Percentiles rank a stretch among this genome's conserved stretches.
Conservation (phyloP, 805 yeast genomes). For the Lipomyces kockii region DNA sequence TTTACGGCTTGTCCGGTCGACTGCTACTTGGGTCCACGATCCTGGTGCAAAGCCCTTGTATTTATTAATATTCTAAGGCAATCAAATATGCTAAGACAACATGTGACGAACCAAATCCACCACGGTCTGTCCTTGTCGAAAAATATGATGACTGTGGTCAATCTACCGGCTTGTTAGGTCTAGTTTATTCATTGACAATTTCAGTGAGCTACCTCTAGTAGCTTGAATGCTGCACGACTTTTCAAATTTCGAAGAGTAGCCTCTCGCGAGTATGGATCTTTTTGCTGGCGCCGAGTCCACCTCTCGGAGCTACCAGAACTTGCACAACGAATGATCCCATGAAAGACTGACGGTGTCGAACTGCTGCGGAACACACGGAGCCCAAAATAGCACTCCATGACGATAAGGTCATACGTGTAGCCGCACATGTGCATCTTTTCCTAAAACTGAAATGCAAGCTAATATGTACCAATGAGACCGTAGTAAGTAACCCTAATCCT, state of each 20-base stretch:
- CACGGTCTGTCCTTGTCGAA: conserved; percentile 61
- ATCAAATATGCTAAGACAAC: neutral
- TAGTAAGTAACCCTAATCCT: no score
- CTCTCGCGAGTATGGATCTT: conserved; percentile 67
- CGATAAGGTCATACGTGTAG: neutral
- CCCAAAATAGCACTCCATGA: neutral
- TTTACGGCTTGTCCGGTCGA: conserved; percentile 53
- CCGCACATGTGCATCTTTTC: neutral
- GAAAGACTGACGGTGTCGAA: neutral
- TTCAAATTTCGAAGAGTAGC: conserved; percentile 66
- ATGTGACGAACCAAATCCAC: conserved; percentile 64
- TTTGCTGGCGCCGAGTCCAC: conserved; percentile 75
- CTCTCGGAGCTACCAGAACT: conserved; percentile 51
- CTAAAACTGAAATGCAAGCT: no score
- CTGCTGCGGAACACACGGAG: neutral
- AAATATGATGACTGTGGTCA: conserved; percentile 64
- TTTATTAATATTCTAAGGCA: conserved; percentile 1
- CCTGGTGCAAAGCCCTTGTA: conserved; percentile 81
- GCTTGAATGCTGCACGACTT: conserved; percentile 91
- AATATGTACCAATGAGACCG: no score
- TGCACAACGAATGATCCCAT: conserved; percentile 10
- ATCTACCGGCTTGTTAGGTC: conserved; percentile 48
- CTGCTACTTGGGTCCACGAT: conserved; percentile 89
- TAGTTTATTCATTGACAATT: neutral
- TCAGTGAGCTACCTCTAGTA: conserved; percentile 50